A percentile compares a stretch with the other conserved stretches of the same genome.
phyloP scores from a whole-genome alignment of 192 early-diverging fungal species.

The Gamsiella multidivaricata region DNA sequence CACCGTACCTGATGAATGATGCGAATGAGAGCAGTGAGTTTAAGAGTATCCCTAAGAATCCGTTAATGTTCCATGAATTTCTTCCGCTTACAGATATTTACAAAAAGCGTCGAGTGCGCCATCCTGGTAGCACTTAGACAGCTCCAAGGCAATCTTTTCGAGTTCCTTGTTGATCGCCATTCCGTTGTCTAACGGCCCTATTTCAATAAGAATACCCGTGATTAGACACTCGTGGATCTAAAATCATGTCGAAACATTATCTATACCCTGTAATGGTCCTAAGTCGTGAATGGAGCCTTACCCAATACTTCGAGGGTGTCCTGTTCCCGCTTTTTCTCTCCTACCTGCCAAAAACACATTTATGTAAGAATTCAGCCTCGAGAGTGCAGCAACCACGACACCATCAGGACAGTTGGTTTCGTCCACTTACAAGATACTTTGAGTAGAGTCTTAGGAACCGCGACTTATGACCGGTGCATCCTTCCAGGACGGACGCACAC shows the following conservation, averaged over 20 bases:
- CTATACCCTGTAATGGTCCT: too few species aligned
- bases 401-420: too few species aligned
- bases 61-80: too few species aligned
- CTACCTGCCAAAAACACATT: constrained; percentile 48
- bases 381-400: too few species aligned
- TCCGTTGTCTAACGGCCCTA: constrained; percentile 60
- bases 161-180: constrained; percentile 61
- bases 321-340: constrained; percentile 70
- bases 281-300: constrained; percentile 8
- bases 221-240: background rate
- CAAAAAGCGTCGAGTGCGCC: constrained; percentile 72
- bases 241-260: too few species aligned
- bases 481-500: constrained; percentile 62
- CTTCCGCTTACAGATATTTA: constrained; percentile 70
- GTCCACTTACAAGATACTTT: constrained; percentile 72
- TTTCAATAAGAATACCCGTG: background rate
- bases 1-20: constrained; percentile 60
- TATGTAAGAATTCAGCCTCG: background rate
- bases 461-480: constrained; percentile 60
- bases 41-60: too few species aligned
- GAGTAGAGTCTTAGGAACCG: constrained; percentile 86
- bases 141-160: constrained; percentile 57
- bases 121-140: constrained; percentile 50
- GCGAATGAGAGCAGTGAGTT: too few species aligned
- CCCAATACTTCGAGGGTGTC: constrained; percentile 67